Conservation (phyloP, 83 land plant genomes). For the Picea engelmannii region DNA sequence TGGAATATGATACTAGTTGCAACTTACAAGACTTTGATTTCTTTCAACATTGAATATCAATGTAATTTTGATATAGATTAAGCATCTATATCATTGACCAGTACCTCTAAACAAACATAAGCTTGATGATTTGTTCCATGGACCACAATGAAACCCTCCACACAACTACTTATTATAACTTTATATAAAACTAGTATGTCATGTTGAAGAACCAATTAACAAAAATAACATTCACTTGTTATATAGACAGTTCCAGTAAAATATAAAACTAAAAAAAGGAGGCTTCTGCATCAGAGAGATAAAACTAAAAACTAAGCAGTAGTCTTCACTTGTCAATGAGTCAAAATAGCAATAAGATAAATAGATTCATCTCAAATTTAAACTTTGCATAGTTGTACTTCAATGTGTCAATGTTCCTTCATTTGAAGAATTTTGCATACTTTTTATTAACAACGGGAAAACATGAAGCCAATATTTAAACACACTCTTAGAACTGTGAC, state of each 20-base stretch:
- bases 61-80: background rate
- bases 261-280: background rate
- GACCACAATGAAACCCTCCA: background rate
- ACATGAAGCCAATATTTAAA: constrained; percentile 8
- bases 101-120: background rate
- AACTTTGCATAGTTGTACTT: background rate
- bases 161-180: background rate
- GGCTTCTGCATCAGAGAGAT: background rate
- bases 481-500: background rate
- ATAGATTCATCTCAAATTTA: background rate
- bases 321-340: background rate
- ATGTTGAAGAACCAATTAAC: background rate
- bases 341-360: background rate
- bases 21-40: background rate
- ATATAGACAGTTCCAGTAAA: background rate
- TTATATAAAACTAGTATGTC: background rate
- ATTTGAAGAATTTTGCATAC: background rate
- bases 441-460: background rate
- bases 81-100: background rate
- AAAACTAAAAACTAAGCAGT: background rate
- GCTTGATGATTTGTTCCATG: background rate
- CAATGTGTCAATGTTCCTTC: background rate
- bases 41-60: background rate
- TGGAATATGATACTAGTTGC: background rate
- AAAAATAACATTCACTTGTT: background rate